Base-by-base conservation (phyloP, 1,284 basidiomycete species). In the Tylopilus sp. region DNA sequence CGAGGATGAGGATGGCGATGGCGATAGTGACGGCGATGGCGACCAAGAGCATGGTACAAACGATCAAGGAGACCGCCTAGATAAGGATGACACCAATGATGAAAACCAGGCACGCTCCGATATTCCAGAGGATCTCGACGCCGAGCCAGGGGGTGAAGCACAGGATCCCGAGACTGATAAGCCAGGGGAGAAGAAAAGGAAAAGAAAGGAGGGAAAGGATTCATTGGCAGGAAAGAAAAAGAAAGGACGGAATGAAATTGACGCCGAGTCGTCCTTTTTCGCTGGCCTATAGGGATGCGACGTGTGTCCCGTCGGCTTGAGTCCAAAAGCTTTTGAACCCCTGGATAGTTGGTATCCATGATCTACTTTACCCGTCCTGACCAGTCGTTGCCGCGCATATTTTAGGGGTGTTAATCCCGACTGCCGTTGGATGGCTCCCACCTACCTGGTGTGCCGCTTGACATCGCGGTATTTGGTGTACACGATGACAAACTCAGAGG, bases 191-290 rank as follows among this genome's bases (percentile, higher is more conserved):
- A 76, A 73, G 56, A 86, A 85, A 61, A 74, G 82, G 55, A 86
- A 85, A 61, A 74, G 77, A 52, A 82, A 81, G 60, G 77, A 75
- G 39, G 79, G 78, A 35, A 78, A 78, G 51, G 79, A 81, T 51
- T 67, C 75, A 7, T 61, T 83, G 43, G 65, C 70, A 15, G 67
- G 68, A 35, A 79, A 77, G 64, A 80, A 74, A 65, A 80, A 81
- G 67, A 86, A 83, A 67, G 83, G 80, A 29, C 78, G 75, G 56
- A 82, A 82, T 60, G 72, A 77, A 58, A 75, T 82, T 36, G 77
- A 76, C 39, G 75, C 78, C 5, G 81, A 80, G 24, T 73, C 76
- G 13, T 76, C 81, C n/a, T 91, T 91, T 70, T 92, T 91, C 64
- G 80, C 82, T 44, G 86, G 78, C 48, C 69, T 91, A 48, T 88